Conservation (phyloP, 805 yeast species). For the Peterozyma xylosa region DNA sequence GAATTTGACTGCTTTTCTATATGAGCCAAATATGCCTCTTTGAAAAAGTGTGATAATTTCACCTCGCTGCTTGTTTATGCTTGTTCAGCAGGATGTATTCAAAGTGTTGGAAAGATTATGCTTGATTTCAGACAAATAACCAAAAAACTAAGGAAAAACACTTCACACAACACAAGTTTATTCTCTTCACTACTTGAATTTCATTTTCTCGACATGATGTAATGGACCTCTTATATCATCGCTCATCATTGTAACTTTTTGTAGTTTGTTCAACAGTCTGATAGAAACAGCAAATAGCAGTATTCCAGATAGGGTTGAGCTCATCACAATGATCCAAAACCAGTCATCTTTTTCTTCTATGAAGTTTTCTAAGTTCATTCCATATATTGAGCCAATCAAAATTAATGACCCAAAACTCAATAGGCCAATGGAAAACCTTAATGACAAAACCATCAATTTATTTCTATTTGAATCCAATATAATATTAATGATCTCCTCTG, state of each 20-base stretch:
- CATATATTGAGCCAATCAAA: slow-evolving; percentile 80
- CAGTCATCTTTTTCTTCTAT: slow-evolving; percentile 79
- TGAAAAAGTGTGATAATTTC: too few relatives aligned
- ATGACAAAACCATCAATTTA: slow-evolving; percentile 81
- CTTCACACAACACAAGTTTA: too few relatives aligned
- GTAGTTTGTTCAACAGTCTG: slow-evolving; percentile 53
- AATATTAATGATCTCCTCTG: slow-evolving; percentile 92
- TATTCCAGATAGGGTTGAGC: slow-evolving; percentile 31
- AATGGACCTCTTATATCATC: slow-evolving; percentile 11
- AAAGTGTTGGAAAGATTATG: too few relatives aligned
- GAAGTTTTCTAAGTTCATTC: slow-evolving; percentile 92
- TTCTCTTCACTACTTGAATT: too few relatives aligned
- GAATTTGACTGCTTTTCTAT: too few relatives aligned
- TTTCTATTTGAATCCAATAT: slow-evolving; percentile 91
- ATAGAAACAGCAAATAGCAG: slow-evolving; percentile 47
- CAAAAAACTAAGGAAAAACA: too few relatives aligned
- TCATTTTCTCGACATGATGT: not conserved
- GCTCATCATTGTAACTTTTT: slow-evolving; percentile 65
- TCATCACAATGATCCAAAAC: slow-evolving; percentile 41
- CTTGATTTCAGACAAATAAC: too few relatives aligned
- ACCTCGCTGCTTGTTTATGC: too few relatives aligned
- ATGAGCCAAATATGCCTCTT: too few relatives aligned
- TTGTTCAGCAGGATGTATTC: too few relatives aligned
- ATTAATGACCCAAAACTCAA: slow-evolving; percentile 76
- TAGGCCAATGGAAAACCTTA: slow-evolving; percentile 76